Conservation (phyloP, 805 yeast species). For the Pichia insulana region DNA sequence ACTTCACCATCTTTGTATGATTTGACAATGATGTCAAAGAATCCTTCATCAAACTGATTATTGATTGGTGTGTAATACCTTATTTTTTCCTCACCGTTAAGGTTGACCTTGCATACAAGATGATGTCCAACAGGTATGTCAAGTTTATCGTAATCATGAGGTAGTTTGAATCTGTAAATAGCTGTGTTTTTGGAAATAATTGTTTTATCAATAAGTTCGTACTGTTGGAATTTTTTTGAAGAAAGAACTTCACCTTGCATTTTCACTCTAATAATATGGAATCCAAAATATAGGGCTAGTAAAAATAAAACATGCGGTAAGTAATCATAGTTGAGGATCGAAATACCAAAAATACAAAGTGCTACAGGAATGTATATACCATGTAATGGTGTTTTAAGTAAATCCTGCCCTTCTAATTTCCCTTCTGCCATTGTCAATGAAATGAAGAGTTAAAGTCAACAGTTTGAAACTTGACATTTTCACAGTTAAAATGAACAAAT, state of each 20-base stretch:
- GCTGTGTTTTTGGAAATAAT: constrained; percentile 63
- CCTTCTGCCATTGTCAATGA: constrained; percentile 5
- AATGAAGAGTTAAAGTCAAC: no score
- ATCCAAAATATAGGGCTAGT: constrained; percentile 31
- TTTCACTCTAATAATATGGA: constrained; percentile 31
- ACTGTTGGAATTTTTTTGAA: constrained; percentile 47
- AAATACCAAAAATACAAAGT: constrained; percentile 51
- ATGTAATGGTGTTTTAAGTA: constrained; percentile 63
- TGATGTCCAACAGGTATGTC: constrained; percentile 71
- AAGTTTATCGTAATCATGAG: constrained; percentile 50
- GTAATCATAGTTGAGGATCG: constrained; percentile 42
- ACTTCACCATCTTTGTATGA: constrained; percentile 67
- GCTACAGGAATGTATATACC: constrained; percentile 66
- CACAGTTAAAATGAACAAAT: no score
- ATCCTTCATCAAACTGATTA: constrained; percentile 59
- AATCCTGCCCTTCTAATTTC: constrained; percentile 29
- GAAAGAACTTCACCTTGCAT: constrained; percentile 34
- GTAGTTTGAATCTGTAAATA: constrained; percentile 62
- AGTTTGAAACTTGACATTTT: no score
- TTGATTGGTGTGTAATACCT: constrained; percentile 75
- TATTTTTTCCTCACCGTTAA: constrained; percentile 44
- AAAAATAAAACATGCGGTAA: constrained; percentile 36
- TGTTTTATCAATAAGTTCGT: constrained; percentile 69
- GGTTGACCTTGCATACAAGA: constrained; percentile 44
- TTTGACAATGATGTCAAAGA: constrained; percentile 69